Base-by-base conservation (phyloP, 169 alveolate species). In the Eimeria falciformis region DNA sequence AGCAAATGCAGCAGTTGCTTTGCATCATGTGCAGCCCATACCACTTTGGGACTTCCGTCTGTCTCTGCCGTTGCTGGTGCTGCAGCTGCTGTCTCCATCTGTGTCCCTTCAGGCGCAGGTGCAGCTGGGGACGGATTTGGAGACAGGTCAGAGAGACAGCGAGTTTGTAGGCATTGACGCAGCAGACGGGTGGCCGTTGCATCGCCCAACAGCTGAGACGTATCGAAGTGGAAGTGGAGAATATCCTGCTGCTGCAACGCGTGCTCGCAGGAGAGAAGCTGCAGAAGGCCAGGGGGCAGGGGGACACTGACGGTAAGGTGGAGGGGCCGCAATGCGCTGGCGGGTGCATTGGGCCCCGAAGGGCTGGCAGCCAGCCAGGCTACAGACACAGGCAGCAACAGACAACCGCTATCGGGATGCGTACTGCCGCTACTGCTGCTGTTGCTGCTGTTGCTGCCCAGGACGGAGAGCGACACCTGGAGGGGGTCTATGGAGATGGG, bases 211-310 rank as follows among this genome's bases (percentile, higher is more conserved):
- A 37, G 84, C 84, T 43, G 62, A 55, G 33, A 45, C 18, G 25
- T 29, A 2, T n/a, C 43, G 25, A 62, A 62, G 75, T 62, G 75
- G 25, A 62, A 62, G 75, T 62, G 75, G 40, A 62, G 75, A 9
- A 62, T 62, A 23, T 62, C 75, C 83, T 9, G 83, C 29, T 9
- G 55, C 83, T 37, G 84, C 84, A 14, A 58, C 84, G 9, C 43
- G 62, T 18, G 62, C 33, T 37, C 53, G 84, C 37, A n/a, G 62
- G 62, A 18, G 53, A 40, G 33, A 40, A 21, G 25, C 84, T 18
- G 84, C 62, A 45, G 62, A 43, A 73, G 27, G 27, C 75, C 75
- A 40, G 75, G 75, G 75, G 75, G 75, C 12, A 62, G 75, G 75
- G 12, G 75, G 40, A 62, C 18, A 29, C 75, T 62, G 37, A 62